Base-by-base conservation (phyloP, 495 filamentous ascomycete genomes). In the Collariella sp. region DNA sequence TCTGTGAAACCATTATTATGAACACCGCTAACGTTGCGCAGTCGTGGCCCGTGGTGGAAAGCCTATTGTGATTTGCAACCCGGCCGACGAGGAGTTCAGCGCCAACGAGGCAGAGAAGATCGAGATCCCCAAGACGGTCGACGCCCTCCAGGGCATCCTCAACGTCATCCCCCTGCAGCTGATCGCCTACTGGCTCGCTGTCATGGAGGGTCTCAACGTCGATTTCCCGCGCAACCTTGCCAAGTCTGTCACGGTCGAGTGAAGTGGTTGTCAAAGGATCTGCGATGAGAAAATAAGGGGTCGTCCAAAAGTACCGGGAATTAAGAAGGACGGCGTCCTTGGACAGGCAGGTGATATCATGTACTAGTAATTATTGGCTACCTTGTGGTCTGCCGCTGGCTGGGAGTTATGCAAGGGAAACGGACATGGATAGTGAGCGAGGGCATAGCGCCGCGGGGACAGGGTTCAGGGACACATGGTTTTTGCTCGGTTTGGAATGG, bases 181-280 rank as follows among this genome's bases (percentile, higher is more conserved):
- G 58, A 94, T 98, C 70, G 86, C 93, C 22, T 98, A 98, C 77
- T 97, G 94, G 94, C 82, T 98, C 52, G 93, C 93, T 40, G 91
- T 98, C 51, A 85, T 81, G 59, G 93, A 95, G 75, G 93, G 93
- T 39, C 77, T 96, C 53, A 96, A 97, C 65, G 91, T 96, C 49
- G 91, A 96, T 67, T 96, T 96, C 80, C 94, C 93, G 34, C 83
- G 93, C 59, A 98, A 98, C 74, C 74, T 98, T 67, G 93, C 93
- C 66, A 98, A 98, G 83, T 96, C 91, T 54, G 93, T 98, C 49
- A 98, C 93, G 40, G 93, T 98, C 50, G 93, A 98, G 80, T 98
- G 88, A 76, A 75, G 18, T 12, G 9, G 36, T 15, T 29, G 40
- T 24, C 6, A 31, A 24, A 38, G 22, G 0, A 15, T 53, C 29